phyloP scores from a whole-genome alignment of 176 grass and related monocot genomes.

The Aegilops longissima region DNA sequence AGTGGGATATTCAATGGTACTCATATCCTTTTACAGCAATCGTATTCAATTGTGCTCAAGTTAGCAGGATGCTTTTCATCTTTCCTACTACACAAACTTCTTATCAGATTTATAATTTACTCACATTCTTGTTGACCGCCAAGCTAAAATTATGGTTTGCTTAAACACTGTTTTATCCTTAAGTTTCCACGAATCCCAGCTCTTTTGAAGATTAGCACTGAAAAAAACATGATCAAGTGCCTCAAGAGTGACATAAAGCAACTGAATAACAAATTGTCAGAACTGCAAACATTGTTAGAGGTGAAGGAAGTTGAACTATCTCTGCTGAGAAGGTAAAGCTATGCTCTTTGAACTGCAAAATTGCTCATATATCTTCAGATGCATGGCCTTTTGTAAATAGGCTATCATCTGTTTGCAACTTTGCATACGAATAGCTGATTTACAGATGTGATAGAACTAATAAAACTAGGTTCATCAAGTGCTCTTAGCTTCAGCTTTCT shows the following conservation, averaged over 20 bases:
- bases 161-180: slow-evolving; percentile 56
- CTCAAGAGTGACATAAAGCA: slow-evolving; percentile 94
- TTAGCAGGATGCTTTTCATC: background rate
- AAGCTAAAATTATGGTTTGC: slow-evolving; percentile 19
- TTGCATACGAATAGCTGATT: background rate
- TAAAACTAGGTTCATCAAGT: background rate
- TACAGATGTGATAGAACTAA: background rate
- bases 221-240: slow-evolving; percentile 80
- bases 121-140: background rate
- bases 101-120: slow-evolving; percentile 6
- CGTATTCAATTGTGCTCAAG: background rate
- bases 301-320: slow-evolving; percentile 79
- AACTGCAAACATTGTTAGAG: slow-evolving; percentile 87
- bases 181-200: slow-evolving; percentile 72
- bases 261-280: slow-evolving; percentile 83
- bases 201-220: slow-evolving; percentile 88
- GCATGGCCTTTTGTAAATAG: background rate
- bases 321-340: slow-evolving; percentile 62
- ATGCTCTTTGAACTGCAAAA: slow-evolving; percentile 25
- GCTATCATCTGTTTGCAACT: background rate
- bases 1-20: slow-evolving; percentile 89
- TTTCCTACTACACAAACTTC: slow-evolving; percentile 9
- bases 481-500: slow-evolving; percentile 18
- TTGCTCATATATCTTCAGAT: background rate
- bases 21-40: slow-evolving; percentile 76